Evolutionary conservation across 306 rosid genomes (phyloP), one percentile per base, ranked within the genome.

Genomic region (Quercus alba): DNA sequence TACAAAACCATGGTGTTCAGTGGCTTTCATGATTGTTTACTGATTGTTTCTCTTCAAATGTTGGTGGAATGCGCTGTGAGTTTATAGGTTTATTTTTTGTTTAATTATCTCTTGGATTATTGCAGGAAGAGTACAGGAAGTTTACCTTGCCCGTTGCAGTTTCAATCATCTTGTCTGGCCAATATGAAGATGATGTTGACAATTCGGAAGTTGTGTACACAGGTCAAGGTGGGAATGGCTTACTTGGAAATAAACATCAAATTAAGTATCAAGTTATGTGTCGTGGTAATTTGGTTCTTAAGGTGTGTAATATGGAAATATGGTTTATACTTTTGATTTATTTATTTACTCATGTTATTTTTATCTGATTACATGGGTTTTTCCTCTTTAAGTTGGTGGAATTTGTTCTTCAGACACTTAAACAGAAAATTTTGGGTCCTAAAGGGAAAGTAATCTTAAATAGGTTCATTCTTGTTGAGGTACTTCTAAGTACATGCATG

Each of bases 171-270:
- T 44, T 83, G 59, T 79, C 83, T 1, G 83, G 86, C 33, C 77
- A 78, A 58, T 82, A 82, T 44, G 85, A 82, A 67, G 85, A 82
- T 77, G 86, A 81, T 55, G 70, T 73, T 35, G 84, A 81, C 62
- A 78, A 81, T 33, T 54, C 64, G 0, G 86, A 85, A 54, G 74
- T 85, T 58, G 84, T 82, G 21, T 82, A 82, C n/a, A 80, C 86
- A 19, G 86, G 84, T 80, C 82, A 82, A 79, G 86, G 89, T 56
- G 89, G 86, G 57, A 58, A 85, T 51, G 78, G 80, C 64, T 82
- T 85, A 26, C 82, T 82, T 73, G 89, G 89, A 59, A 73, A 85
- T 72, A 85, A 82, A 71, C 63, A 79, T 56, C 89, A 79, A 79
- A 79, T 85, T 56, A 30, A 73, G 31, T 80, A 85, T 77, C 89